Evolutionary conservation across 2,329 filamentous ascomycete species (phyloP).

Genomic region (Aspergillus amoenus): DNA sequence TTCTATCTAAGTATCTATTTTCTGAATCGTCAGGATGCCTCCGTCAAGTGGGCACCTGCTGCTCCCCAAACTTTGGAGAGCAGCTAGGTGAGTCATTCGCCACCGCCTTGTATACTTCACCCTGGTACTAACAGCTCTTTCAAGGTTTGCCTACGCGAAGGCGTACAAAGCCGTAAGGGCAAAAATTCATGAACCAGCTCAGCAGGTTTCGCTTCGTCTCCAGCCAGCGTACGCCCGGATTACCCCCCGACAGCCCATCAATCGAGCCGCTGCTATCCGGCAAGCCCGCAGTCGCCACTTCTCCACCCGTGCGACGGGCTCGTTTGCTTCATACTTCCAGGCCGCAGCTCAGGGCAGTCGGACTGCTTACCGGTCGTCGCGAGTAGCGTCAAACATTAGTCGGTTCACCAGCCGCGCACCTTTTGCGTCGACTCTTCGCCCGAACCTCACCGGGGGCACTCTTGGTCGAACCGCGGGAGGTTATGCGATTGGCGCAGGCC

Average conservation of each 20-base stretch:
- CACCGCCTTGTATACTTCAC: conserved; percentile 3
- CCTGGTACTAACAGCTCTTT: conserved; percentile 22
- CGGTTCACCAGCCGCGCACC: conserved; percentile 74
- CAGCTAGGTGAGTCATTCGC: conserved; percentile 42
- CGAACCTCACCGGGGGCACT: conserved; percentile 86
- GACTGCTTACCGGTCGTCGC: conserved; percentile 56
- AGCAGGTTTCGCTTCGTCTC: conserved; percentile 48
- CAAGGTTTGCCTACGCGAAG: conserved; percentile 50
- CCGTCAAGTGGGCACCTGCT: conserved; percentile 50
- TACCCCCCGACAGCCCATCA: conserved; percentile 58
- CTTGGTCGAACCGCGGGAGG: conserved; percentile 83
- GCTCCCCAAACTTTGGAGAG: conserved; percentile 50
- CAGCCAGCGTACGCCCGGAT: conserved; percentile 62
- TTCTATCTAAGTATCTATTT: conserved; percentile 2
- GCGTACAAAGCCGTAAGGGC: conserved; percentile 43
- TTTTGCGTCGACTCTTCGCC: conserved; percentile 83
- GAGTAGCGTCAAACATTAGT: conserved; percentile 55
- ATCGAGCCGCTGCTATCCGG: conserved; percentile 61
- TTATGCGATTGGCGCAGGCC: conserved; percentile 72
- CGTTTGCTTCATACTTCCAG: conserved; percentile 53
- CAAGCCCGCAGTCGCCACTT: conserved; percentile 65
- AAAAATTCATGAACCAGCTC: conserved; percentile 41
- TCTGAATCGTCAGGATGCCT: conserved; percentile 40
- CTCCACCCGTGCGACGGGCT: conserved; percentile 52
- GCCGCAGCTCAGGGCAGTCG: conserved; percentile 47